phyloP scores from a whole-genome alignment of 371 early-diverging fungal genomes.

The Circinella minor region DNA sequence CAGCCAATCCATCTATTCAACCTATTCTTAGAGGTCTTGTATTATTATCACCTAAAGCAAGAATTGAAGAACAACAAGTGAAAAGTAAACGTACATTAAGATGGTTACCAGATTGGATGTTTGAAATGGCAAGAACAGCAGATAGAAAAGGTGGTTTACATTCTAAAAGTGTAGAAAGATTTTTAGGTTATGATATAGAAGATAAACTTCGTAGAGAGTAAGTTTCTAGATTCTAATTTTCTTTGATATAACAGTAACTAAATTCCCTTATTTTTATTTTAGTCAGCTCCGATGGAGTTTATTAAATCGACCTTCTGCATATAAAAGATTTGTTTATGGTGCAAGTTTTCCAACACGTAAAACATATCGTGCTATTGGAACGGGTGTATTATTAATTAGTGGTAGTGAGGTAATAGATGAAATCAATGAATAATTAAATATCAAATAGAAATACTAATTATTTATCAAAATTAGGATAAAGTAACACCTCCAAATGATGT shows the following conservation, averaged over 20 bases:
- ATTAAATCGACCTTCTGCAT: conserved; percentile 55
- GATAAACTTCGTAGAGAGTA: conserved; percentile 47
- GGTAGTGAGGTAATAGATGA: conserved; percentile 54
- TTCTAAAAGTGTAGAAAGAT: conserved; percentile 65
- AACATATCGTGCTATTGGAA: conserved; percentile 53
- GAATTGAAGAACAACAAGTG: conserved; percentile 50
- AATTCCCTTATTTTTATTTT: too few relatives aligned
- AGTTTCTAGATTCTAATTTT: conserved; percentile 11
- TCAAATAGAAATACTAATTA: too few relatives aligned
- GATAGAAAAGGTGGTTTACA: conserved; percentile 70
- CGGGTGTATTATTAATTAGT: conserved; percentile 64
- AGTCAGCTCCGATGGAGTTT: conserved; percentile 72
- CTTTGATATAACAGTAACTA: too few relatives aligned
- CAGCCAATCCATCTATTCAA: conserved; percentile 38
- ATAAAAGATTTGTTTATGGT: conserved; percentile 59
- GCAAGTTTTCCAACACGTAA: conserved; percentile 49
- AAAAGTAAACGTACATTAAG: conserved; percentile 38
- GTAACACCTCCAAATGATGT: conserved; percentile 54
- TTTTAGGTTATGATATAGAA: conserved; percentile 46
- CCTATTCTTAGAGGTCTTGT: conserved; percentile 58
- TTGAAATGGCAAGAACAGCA: conserved; percentile 56
- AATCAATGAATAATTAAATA: too few relatives aligned
- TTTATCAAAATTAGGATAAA: conserved; percentile 54
- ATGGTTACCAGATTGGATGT: conserved; percentile 59
- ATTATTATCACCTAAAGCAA: conserved; percentile 66